These are phyloP conservation scores for Paraleonurus japonicus DNA, from an alignment of 257 asterid genomes.

Conservation along the genomic window DNA sequence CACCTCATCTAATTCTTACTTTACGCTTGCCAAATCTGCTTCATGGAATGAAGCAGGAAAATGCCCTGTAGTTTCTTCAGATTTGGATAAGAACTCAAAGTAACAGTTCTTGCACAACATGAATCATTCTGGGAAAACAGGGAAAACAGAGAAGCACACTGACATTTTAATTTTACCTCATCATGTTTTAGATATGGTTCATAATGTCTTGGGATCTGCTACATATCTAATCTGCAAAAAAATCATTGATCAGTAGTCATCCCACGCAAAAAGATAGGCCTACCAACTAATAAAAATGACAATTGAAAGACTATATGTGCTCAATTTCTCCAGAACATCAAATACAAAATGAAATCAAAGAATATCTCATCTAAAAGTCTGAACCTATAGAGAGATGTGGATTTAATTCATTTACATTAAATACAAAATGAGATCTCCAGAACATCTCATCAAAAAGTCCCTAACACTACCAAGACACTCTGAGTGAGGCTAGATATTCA, in stretches of 20 bases:
- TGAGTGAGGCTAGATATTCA: too few species aligned
- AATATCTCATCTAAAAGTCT: too few species aligned
- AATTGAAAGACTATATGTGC: too few species aligned
- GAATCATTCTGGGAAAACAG: constrained; percentile 1
- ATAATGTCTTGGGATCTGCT: constrained; percentile 88
- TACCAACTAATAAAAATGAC: constrained; percentile 6
- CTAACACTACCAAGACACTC: too few species aligned
- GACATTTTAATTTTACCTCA: constrained; percentile 68
- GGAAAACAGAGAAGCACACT: constrained; percentile 4
- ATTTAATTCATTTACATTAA: too few species aligned
- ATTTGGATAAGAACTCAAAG: constrained; percentile 18
- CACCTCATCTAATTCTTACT: constrained; percentile 12
- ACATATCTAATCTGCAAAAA: constrained; percentile 72
- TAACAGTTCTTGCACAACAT: constrained; percentile 1
- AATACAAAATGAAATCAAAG: neutral
- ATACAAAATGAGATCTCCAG: too few species aligned
- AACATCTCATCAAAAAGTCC: too few species aligned
- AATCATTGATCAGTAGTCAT: neutral
- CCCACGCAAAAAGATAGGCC: constrained; percentile 14
- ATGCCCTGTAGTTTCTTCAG: neutral
- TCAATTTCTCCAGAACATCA: neutral
- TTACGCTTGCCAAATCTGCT: constrained; percentile 13
- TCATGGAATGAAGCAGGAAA: constrained; percentile 21
- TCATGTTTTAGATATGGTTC: constrained; percentile 92
- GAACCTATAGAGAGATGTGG: too few species aligned